Percentiles rank a stretch among this genome's conserved stretches.
Conservation (phyloP, 2,329 filamentous ascomycete genomes). For the Fusarium mexicanum region DNA sequence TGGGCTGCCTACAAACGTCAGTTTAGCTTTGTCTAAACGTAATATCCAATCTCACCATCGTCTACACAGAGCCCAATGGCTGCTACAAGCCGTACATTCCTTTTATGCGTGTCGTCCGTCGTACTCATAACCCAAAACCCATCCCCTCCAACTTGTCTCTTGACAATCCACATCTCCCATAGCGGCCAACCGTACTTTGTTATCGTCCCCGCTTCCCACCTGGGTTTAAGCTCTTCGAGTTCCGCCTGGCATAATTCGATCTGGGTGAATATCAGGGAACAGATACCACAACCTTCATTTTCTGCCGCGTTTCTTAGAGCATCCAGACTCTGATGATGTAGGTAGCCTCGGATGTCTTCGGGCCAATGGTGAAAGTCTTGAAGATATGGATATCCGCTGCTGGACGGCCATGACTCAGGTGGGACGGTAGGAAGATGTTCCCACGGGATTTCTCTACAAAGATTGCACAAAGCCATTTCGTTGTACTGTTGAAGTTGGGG, state of each 20-base stretch:
- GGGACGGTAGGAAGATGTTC: background rate
- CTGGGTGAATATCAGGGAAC: background rate
- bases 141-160: background rate
- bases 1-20: background rate
- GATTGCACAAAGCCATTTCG: background rate
- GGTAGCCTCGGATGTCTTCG: background rate
- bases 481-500: background rate
- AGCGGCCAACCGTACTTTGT: background rate
- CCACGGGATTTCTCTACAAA: background rate
- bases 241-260: background rate
- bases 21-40: rapidly evolving
- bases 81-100: background rate
- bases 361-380: background rate
- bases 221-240: background rate
- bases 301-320: background rate
- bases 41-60: background rate
- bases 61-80: conserved; percentile 4
- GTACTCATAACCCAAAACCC: conserved; percentile 8
- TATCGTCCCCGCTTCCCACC: background rate
- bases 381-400: background rate
- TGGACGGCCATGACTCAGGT: rapidly evolving
- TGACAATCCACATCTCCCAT: conserved; percentile 8
- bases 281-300: background rate
- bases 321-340: background rate
- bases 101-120: rapidly evolving